These are phyloP conservation scores for Chlamydomonas eustigma DNA, from an alignment of 139 green algal species.

Conservation along the genomic window DNA sequence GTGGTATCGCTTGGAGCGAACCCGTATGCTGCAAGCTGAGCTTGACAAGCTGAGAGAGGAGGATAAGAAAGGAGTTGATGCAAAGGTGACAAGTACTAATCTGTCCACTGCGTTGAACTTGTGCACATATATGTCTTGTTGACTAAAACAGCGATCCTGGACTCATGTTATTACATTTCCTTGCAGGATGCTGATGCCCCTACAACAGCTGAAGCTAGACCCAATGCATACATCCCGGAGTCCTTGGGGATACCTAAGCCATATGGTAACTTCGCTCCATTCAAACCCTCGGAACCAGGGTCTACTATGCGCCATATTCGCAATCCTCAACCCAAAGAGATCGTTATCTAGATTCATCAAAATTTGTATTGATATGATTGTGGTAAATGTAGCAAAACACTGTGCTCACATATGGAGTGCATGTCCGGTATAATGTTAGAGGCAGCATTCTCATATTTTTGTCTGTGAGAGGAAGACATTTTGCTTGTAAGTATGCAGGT, in stretches of 20 bases:
- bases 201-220: conserved; percentile 53
- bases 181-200: conserved; percentile 13
- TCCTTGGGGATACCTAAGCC: conserved; percentile 79
- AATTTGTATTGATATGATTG: too few species aligned
- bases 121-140: too few species aligned
- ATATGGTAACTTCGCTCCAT: conserved; percentile 71
- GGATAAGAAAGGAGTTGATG: conserved; percentile 33
- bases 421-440: too few species aligned
- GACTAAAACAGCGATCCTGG: too few species aligned
- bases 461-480: too few species aligned
- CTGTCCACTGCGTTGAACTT: too few species aligned
- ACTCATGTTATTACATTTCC: background rate
- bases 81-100: too few species aligned
- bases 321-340: conserved; percentile 59
- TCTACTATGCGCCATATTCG: conserved; percentile 76
- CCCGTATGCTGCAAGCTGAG: conserved; percentile 26
- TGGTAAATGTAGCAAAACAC: too few species aligned
- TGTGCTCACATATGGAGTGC: too few species aligned
- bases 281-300: conserved; percentile 70
- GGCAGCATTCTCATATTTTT: too few species aligned
- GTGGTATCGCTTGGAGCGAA: conserved; percentile 36
- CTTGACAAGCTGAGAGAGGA: conserved; percentile 30
- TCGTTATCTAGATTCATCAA: too few species aligned
- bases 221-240: conserved; percentile 85
- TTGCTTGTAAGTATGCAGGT: too few species aligned